Percentiles rank a stretch among this genome's conserved stretches.
Conservation (phyloP, 2,329 filamentous ascomycete genomes). For the Cladosporium oxysporum region DNA sequence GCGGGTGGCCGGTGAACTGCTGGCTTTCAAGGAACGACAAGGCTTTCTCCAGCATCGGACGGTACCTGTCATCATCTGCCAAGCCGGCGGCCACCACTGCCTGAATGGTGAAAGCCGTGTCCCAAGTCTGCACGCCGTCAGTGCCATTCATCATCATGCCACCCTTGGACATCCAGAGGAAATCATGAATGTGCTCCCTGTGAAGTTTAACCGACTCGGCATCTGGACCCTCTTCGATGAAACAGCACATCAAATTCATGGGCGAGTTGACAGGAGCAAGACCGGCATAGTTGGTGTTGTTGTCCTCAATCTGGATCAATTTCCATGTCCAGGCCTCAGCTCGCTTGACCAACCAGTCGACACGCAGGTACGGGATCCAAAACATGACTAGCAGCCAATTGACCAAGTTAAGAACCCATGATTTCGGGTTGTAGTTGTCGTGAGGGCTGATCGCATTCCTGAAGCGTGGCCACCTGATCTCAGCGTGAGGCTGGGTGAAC, state of each 20-base stretch:
- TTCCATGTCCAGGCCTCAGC: conserved; percentile 82
- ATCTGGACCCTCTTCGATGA: conserved; percentile 78
- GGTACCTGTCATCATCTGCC: conserved; percentile 74
- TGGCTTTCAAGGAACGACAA: conserved; percentile 86
- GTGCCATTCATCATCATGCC: conserved; percentile 95
- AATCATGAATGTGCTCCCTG: conserved; percentile 79
- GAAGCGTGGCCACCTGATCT: conserved; percentile 74
- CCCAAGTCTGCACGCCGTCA: conserved; percentile 97
- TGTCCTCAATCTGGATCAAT: conserved; percentile 85
- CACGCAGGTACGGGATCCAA: conserved; percentile 76
- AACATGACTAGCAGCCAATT: conserved; percentile 80
- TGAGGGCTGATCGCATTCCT: conserved; percentile 76
- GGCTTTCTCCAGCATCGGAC: conserved; percentile 78
- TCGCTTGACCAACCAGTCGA: conserved; percentile 63
- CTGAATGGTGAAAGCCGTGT: conserved; percentile 88
- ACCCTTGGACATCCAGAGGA: conserved; percentile 86
- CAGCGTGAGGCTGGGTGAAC: conserved; percentile 74
- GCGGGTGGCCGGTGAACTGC: conserved; percentile 82
- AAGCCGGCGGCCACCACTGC: conserved; percentile 77
- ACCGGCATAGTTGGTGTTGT: conserved; percentile 84
- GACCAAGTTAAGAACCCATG: conserved; percentile 73
- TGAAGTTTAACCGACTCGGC: conserved; percentile 72
- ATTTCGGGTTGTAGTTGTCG: conserved; percentile 94
- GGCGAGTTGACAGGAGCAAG: conserved; percentile 87
- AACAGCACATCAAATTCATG: conserved; percentile 87